phyloP scores from a whole-genome alignment of 805 yeast genomes.

The Kuraishia ogatae region DNA sequence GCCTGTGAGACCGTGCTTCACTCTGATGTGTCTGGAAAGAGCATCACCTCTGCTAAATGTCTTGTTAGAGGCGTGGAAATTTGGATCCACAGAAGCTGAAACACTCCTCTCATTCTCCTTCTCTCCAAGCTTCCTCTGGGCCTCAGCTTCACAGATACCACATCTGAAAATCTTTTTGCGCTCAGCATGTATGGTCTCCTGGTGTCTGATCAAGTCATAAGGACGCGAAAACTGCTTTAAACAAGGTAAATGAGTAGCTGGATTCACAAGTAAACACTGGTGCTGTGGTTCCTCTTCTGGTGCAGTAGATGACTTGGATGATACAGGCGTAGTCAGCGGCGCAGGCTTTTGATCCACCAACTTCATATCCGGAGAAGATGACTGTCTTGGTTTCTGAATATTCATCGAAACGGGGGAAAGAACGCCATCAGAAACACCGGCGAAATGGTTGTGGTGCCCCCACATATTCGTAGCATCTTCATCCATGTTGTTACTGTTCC shows the following conservation, averaged over 20 bases:
- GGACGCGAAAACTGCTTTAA: constrained; percentile 84
- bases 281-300: constrained; percentile 22
- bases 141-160: constrained; percentile 70
- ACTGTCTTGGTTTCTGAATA: neutral
- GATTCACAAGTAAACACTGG: constrained; percentile 51
- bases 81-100: constrained; percentile 9
- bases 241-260: constrained; percentile 57
- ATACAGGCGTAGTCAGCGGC: neutral
- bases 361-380: neutral
- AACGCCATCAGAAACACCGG: neutral
- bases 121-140: constrained; percentile 29
- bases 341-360: neutral
- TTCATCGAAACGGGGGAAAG: neutral
- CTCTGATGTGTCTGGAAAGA: constrained; percentile 84
- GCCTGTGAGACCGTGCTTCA: constrained; percentile 72
- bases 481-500: neutral
- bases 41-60: constrained; percentile 95
- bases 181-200: constrained; percentile 90
- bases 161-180: constrained; percentile 82
- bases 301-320: neutral
- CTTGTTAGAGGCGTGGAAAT: constrained; percentile 29
- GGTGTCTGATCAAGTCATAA: constrained; percentile 90
- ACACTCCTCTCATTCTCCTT: constrained; percentile 12
- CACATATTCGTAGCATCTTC: neutral
- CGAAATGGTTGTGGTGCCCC: neutral